Percentiles rank a stretch among this genome's conserved stretches.
Conservation (phyloP, 2,329 filamentous ascomycete species). For the Fusarium haematococcum region DNA sequence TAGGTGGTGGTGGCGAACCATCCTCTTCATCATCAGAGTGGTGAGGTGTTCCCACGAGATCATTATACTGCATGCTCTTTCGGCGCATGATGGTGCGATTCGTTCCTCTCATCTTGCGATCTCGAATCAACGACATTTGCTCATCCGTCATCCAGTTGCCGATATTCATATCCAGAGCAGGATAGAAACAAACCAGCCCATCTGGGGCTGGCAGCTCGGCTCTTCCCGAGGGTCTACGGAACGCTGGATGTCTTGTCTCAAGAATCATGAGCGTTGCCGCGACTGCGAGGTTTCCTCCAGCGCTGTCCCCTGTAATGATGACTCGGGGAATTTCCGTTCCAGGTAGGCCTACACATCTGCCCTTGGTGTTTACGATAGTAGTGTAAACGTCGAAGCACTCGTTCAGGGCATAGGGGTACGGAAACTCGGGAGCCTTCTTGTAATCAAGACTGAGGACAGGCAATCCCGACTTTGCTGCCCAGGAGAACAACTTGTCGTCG, state of each 20-base stretch:
- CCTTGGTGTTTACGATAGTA: constrained; percentile 52
- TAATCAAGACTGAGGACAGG: constrained; percentile 94
- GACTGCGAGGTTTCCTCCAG: constrained; percentile 64
- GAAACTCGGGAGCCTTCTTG: constrained; percentile 63
- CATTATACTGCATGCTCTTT: constrained; percentile 90
- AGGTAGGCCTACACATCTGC: constrained; percentile 59
- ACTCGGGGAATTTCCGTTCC: constrained; percentile 53
- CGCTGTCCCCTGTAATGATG: constrained; percentile 61
- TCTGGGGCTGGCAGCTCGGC: constrained; percentile 77
- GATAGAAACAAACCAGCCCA: constrained; percentile 88
- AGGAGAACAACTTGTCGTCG: constrained; percentile 92
- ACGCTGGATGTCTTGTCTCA: constrained; percentile 70
- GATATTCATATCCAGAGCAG: constrained; percentile 95
- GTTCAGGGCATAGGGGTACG: constrained; percentile 61
- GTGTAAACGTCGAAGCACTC: constrained; percentile 63
- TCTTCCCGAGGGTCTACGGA: constrained; percentile 49
- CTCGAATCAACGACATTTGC: constrained; percentile 93
- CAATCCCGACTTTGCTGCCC: constrained; percentile 90
- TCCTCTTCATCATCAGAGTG: constrained; percentile 81
- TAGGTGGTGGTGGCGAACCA: constrained; percentile 30
- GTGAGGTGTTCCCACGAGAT: constrained; percentile 84
- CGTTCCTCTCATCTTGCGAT: constrained; percentile 80
- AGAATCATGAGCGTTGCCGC: constrained; percentile 90
- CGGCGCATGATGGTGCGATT: constrained; percentile 83
- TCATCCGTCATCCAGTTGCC: constrained; percentile 99